phyloP scores from a whole-genome alignment of 106 monocot genomes.

The Dendrobium catenatum region DNA sequence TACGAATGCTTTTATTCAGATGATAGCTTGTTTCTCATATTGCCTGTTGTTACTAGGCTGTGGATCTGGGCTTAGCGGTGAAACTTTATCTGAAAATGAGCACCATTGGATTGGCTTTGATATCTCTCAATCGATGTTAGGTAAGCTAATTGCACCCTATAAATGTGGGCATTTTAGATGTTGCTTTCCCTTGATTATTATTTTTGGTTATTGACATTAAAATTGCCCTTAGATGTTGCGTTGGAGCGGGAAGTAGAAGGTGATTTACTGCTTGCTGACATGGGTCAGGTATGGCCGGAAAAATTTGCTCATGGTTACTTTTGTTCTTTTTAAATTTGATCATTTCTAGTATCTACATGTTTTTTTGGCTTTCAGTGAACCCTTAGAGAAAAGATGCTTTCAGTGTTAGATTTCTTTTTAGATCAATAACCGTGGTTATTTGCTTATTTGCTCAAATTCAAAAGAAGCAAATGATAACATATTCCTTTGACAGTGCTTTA shows the following conservation, averaged over 20 bases:
- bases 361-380: neutral
- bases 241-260: conserved; percentile 89
- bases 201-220: conserved; percentile 9
- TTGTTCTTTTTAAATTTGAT: neutral
- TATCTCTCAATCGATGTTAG: conserved; percentile 71
- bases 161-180: neutral
- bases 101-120: conserved; percentile 94
- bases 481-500: neutral
- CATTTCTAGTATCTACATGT: too few relatives aligned
- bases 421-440: neutral
- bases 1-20: neutral
- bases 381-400: neutral
- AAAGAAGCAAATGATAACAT: neutral
- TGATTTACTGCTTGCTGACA: conserved; percentile 82
- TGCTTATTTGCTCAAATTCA: neutral
- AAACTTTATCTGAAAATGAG: conserved; percentile 82
- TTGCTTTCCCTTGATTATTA: neutral
- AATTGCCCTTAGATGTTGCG: conserved; percentile 57
- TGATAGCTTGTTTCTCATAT: neutral
- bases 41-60: conserved; percentile 46
- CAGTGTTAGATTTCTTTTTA: neutral
- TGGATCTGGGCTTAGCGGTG: conserved; percentile 94
- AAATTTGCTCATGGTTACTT: neutral
- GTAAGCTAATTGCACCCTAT: conserved; percentile 21
- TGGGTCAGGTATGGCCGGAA: conserved; percentile 72